Base-by-base conservation (phyloP, 2,329 filamentous ascomycete species). In the Colletotrichum phormii region DNA sequence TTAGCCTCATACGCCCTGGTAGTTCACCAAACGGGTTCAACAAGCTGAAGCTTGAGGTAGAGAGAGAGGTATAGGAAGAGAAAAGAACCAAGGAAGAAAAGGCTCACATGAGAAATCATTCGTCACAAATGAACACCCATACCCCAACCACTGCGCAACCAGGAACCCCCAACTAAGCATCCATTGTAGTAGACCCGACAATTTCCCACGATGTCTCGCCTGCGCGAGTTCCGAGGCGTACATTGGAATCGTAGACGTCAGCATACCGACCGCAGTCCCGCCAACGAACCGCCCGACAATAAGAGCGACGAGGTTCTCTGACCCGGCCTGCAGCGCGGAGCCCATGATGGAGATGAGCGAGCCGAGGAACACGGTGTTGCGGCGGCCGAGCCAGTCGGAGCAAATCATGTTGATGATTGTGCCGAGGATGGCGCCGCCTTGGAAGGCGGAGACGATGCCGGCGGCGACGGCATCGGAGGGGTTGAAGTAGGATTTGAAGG, bases 221-320 rank as follows among this genome's bases (percentile, higher is more conserved):
- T 79, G 81, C 6, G 84, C 82, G 18, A 86, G 72, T 74, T 86
- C 84, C 26, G 80, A 84, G 74, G 83, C 84, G 75, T 87, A 87
- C 59, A 87, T 82, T 3, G 86, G 86, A 26, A 87, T 82, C 0
- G 83, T 84, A 37, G 83, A 81, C 1, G 85, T 86, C 76, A 87
- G 81, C 62, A 85, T 78, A 3, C 86, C 86, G n/a, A 88, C 81
- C 1, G 85, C 86, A 13, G 86, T 67, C 5, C 87, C 87, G 12
- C 85, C 86, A 72, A 88, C 84, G 74, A 86, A 84, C 67, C 87
- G 84, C 7, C 86, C 86, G n/a, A 82, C 77, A 49, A 88, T 86
- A 12, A 88, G 77, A 83, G 87, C 87, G 26, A 75, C 70, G 61
- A 80, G 77, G 54, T 76, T 78, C 13, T 76, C 73, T 13, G 80